Evolutionary conservation across 306 rosid species (phyloP), one percentile per base, ranked within the genome.

Genomic region (Gastrolobium villosum): DNA sequence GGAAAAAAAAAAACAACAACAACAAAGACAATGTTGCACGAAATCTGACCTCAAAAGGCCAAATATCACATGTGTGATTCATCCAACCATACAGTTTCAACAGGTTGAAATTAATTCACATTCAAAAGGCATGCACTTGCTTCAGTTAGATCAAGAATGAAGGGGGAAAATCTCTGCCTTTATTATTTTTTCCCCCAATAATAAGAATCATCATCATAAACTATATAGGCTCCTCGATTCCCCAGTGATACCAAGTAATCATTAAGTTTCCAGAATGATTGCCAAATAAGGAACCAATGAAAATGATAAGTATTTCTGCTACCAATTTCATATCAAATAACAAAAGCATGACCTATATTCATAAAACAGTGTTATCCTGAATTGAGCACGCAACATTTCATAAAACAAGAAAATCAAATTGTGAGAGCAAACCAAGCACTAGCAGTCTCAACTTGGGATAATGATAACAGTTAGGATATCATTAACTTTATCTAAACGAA

Each of bases 401-500:
- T 53, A 71, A 44, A 26, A 72, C 57, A 30, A 73, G 34, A 57
- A 9, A 74, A 43, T 8, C 44, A 49, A 1, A 34, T n/a, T 15
- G 13, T 32, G 46, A 56, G 54, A 39, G 41, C 36, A 43, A 72
- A 41, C 28, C 55, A 41, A 20, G 5, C 15, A 49, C 55, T 28
- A 20, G 5, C 15, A 49, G 52, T 7, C 72, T 36, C 71, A 48
- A 62, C 34, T 46, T 9, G 52, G 60, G 14, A 48, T 13, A 3
- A 59, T 10, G 15, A 34, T 30, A 10, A 49, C 64, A 63, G 2
- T 37, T 20, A 43, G 10, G 75, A 52, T 4, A 56, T 15, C 39
- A 75, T 30, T 35, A 49, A 74, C 32, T 60, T 63, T 5, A 15
- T 46, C 60, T 36, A 36, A 31, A 46, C 46, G n/a, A 70, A 71